Conservation (phyloP, 441 rosid genomes). For the Flueggea neowawraea region DNA sequence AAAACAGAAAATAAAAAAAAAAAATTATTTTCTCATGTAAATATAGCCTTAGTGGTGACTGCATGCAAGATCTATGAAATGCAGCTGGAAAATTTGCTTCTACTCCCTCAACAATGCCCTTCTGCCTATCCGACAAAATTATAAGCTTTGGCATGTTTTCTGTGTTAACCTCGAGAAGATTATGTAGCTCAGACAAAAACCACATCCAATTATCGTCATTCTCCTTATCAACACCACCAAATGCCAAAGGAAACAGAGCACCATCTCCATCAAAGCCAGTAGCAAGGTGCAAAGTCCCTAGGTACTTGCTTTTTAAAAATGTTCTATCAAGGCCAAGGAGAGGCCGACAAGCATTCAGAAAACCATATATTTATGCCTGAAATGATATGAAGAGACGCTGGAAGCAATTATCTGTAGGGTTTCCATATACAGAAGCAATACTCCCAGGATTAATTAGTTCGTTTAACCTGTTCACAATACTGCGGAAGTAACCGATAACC, state of each 20-base stretch:
- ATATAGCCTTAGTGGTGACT: no score
- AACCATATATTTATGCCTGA: slow-evolving; percentile 93
- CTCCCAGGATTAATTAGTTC: slow-evolving; percentile 87
- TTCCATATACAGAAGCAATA: slow-evolving; percentile 86
- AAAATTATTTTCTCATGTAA: no score
- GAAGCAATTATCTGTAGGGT: slow-evolving; percentile 66
- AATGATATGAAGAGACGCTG: slow-evolving; percentile 93
- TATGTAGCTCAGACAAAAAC: slow-evolving; percentile 95
- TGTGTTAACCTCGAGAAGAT: slow-evolving; percentile 80
- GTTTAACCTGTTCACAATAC: slow-evolving; percentile 85
- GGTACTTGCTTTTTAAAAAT: slow-evolving; percentile 80
- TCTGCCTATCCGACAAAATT: slow-evolving; percentile 87
- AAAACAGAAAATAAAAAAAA: no score
- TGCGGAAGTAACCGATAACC: slow-evolving; percentile 90
- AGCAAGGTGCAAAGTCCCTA: slow-evolving; percentile 89
- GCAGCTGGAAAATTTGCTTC: slow-evolving; percentile 94
- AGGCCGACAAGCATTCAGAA: slow-evolving; percentile 88
- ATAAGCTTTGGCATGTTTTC: slow-evolving; percentile 99
- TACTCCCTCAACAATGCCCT: slow-evolving; percentile 88
- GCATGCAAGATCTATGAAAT: slow-evolving; percentile 96
- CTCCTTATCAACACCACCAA: slow-evolving; percentile 94
- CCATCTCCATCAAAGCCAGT: slow-evolving; percentile 97
- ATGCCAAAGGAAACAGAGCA: slow-evolving; percentile 84
- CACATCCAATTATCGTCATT: slow-evolving; percentile 99
- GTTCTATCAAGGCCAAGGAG: slow-evolving; percentile 92